Conservation (phyloP, 2,329 filamentous ascomycete genomes). For the Calonectria naviculata region DNA sequence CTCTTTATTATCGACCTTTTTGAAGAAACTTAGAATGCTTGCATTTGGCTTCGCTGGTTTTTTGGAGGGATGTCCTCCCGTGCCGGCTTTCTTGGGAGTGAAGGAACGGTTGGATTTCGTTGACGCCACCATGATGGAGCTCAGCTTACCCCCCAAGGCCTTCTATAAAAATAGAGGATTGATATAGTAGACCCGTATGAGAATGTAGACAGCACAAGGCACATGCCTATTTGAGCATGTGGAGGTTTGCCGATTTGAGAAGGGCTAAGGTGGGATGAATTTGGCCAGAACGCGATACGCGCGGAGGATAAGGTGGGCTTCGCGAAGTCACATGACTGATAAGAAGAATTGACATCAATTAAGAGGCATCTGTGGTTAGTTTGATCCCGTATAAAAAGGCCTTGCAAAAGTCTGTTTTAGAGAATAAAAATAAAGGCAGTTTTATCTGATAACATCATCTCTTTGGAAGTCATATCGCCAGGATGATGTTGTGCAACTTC, state of each 20-base stretch:
- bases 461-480: not conserved
- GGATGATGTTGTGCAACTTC: not conserved
- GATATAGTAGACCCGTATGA: not conserved
- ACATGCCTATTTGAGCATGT: not conserved
- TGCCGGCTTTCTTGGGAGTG: conserved; percentile 46
- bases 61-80: conserved; percentile 40
- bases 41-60: conserved; percentile 62
- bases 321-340: conserved; percentile 46
- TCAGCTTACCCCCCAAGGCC: not conserved
- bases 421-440: not conserved
- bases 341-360: not conserved
- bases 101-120: conserved; percentile 45
- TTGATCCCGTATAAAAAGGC: not conserved
- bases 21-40: conserved; percentile 81
- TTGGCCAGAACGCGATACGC: conserved; percentile 35
- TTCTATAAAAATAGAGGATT: not conserved
- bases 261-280: conserved; percentile 27
- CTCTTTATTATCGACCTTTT: conserved; percentile 72
- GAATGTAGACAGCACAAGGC: not conserved
- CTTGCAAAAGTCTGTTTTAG: not conserved
- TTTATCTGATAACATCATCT: not conserved
- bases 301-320: conserved; percentile 30
- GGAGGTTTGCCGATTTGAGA: not conserved
- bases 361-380: not conserved
- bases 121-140: conserved; percentile 47